phyloP scores from a whole-genome alignment of 176 grass and related monocot genomes.

The Saccharum spontaneum region DNA sequence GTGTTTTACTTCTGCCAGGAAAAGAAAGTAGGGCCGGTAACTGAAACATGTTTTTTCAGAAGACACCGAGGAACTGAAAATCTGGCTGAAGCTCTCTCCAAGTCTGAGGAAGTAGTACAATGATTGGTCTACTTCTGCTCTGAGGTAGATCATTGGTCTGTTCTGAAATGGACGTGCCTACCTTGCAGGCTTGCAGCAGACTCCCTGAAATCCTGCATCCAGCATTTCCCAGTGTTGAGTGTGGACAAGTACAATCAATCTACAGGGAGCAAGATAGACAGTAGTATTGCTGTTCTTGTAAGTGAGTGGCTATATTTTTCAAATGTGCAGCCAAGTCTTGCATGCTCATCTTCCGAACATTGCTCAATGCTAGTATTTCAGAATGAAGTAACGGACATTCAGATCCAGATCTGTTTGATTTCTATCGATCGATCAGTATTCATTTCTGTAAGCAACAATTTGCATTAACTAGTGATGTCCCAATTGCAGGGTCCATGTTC shows the following conservation, averaged over 20 bases:
- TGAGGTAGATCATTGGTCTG: not conserved
- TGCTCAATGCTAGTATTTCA: not conserved
- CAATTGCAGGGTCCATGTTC: slow-evolving; percentile 34
- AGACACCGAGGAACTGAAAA: not conserved
- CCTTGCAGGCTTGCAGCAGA: slow-evolving; percentile 12
- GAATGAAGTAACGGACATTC: not conserved
- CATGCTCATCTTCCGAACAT: not conserved
- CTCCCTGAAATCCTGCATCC: not conserved
- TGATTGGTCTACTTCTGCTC: not conserved
- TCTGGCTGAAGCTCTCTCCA: slow-evolving; percentile 1
- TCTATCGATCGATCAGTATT: not conserved
- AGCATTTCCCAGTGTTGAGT: not conserved
- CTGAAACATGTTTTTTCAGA: slow-evolving; percentile 12
- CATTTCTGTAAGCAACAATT: not conserved
- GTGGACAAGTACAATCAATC: not conserved
- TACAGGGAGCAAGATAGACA: not conserved
- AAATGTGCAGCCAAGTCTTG: not conserved
- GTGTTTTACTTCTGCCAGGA: no score
- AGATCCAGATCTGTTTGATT: slow-evolving; percentile 34
- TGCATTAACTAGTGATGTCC: slow-evolving; percentile 34
- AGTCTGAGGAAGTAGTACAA: not conserved
- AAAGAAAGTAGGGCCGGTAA: not conserved
- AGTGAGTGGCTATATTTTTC: not conserved
- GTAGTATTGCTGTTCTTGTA: not conserved
- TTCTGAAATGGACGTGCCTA: not conserved